Evolutionary conservation across 2,329 filamentous ascomycete species (phyloP), one percentile per base, ranked within the genome.

Genomic region (Penicillium sp.): DNA sequence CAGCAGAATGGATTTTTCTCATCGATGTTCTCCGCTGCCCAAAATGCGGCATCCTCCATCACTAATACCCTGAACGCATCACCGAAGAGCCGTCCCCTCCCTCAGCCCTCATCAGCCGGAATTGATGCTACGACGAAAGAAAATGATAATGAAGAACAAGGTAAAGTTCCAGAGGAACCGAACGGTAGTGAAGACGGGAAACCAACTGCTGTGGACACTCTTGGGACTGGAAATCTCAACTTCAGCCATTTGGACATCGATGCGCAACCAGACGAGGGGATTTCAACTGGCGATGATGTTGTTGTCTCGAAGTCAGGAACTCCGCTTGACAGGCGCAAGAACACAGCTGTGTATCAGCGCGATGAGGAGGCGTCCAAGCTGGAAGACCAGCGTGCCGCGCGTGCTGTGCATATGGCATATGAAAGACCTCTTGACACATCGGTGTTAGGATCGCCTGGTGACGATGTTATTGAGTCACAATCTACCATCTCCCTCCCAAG

Each of bases 21-120:
- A 4, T 92, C 90, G 25, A 89, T 99, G 69, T 85, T 99, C 61
- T 93, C 91, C 40, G 93, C 89, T 44, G 94, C 94, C 18, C 93
- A 97, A 73, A 97, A 89, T 81, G 93, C 93, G 42, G 92, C 92
- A 14, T 90, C 83, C 60, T 90, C 87, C 46, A 87, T 97, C 45
- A 84, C 85, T 47, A 92, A 86, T 69, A 78, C 75, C 31, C 76
- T 82, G 35, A 79, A 79, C 45, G 79, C 80, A 27, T 79, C 85
- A 50, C 75, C 79, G 7, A 82, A 71, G 55, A 67, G 66, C 45
- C 72, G 77, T 53, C 70, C 63, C 35, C 63, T 64, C 29, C 69
- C 73, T 6, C 70, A 71, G 42, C 41, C 62, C 11, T 63, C 59
- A 8, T 56, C 69, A 18, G 67, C 72, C 22, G 71, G 67, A 23